Base-by-base conservation (phyloP, 441 rosid genomes). In the Adansonia grandidieri region DNA sequence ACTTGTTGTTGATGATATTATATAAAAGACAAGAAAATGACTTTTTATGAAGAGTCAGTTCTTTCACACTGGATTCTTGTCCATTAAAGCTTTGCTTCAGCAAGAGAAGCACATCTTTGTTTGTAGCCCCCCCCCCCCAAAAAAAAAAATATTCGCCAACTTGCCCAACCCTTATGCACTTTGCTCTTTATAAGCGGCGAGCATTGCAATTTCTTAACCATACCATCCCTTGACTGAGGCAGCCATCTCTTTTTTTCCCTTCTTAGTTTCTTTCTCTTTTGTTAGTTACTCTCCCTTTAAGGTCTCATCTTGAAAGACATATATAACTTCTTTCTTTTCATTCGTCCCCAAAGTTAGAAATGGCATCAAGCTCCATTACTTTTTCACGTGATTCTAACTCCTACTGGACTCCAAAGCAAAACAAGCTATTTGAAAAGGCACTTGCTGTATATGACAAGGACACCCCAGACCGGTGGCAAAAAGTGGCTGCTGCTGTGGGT, bases 391-490 rank as follows among this genome's bases (percentile, higher is more conserved):
- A 83, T 76, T 81, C 81, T 32, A 81, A 51, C 79, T 78, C 86
- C 24, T 56, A 83, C 19, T 88, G 95, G 95, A 89, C 92, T 15
- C 71, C 88, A 0, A 79, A 48, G 81, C 90, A 91, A 54, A 88
- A 91, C 91, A 89, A 91, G 83, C 82, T 48, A 77, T 91, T 91
- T 71, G 95, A 91, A 83, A 87, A 82, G 79, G 95, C 95, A 13
- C 84, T 91, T 54, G 95, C 93, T 22, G 71, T 87, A 62, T 88
- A 85, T 68, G 92, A 89, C 83, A 81, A 88, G 85, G 92, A 91
- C 77, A 88, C 93, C 13, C 92, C 92, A 5, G 95, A 89, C 71
- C 87, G 95, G 14, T 91, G 95, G 95, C 85, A 88, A 44, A 88
- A 91, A 74, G 87, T 91, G 56, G 92, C 93, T 56, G 80, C 82